Percentiles rank a stretch among this genome's conserved stretches.
These are phyloP conservation scores for Chamaecyparis obtusa DNA, from an alignment of 75 land plant species.

Conservation along the genomic window DNA sequence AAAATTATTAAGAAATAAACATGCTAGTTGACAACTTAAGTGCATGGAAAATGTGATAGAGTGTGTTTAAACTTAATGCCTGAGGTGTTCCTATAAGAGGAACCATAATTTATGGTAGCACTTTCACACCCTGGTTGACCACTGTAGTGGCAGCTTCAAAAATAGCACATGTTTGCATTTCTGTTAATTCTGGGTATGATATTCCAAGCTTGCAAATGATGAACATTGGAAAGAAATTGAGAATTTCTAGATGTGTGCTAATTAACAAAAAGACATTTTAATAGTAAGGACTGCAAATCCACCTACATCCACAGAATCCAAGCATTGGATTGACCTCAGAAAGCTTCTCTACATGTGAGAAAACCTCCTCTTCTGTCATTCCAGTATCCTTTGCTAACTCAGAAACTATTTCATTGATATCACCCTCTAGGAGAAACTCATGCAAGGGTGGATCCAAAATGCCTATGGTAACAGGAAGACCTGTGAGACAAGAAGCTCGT, in stretches of 20 bases:
- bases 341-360: conserved; percentile 79
- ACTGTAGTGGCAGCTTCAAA: conserved; percentile 89
- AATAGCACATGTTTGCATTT: conserved; percentile 96
- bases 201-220: conserved; percentile 75
- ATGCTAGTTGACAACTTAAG: background rate
- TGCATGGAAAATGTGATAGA: background rate
- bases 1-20: background rate
- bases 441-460: conserved; percentile 96
- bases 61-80: conserved; percentile 27
- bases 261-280: background rate
- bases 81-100: conserved; percentile 97
- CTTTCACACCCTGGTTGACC: conserved; percentile 83
- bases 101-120: conserved; percentile 95
- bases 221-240: background rate
- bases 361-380: conserved; percentile 71
- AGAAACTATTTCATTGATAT: conserved; percentile 80
- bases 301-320: conserved; percentile 99
- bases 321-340: conserved; percentile 99
- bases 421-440: conserved; percentile 96
- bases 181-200: conserved; percentile 89
- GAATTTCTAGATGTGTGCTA: background rate
- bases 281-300: background rate
- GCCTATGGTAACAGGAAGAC: conserved; percentile 93
- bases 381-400: conserved; percentile 86
- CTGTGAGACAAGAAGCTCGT: conserved; percentile 30